These are phyloP conservation scores for Phytophthora citrophthora DNA, from an alignment of 352 stramenopile genomes.

Conservation along the genomic window DNA sequence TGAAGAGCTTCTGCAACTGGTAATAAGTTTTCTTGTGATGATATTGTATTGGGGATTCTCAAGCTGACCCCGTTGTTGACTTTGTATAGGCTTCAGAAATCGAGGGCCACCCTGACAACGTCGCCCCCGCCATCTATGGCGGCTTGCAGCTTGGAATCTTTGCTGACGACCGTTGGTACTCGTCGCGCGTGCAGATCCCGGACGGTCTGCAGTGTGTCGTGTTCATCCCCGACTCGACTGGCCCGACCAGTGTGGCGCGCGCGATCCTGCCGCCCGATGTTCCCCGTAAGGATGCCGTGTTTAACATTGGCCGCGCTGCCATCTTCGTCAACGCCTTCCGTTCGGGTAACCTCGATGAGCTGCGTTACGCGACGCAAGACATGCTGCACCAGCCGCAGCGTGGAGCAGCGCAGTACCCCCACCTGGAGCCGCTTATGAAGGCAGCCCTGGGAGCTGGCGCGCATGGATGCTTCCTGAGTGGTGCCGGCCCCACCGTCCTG, in stretches of 20 bases:
- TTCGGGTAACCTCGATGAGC: conserved; percentile 96
- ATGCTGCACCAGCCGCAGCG: conserved; percentile 97
- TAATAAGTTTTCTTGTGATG: conserved; percentile 14
- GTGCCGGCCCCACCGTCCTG: conserved; percentile 97
- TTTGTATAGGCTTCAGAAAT: conserved; percentile 90
- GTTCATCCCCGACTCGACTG: conserved; percentile 98
- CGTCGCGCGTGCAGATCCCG: conserved; percentile 96
- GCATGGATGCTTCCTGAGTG: conserved; percentile 96
- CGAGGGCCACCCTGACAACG: conserved; percentile 99
- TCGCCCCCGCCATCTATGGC: conserved; percentile 98
- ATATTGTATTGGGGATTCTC: not conserved
- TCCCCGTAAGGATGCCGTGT: conserved; percentile 94
- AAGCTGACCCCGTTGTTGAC: conserved; percentile 10
- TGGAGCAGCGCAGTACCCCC: conserved; percentile 94
- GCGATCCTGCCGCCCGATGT: conserved; percentile 92
- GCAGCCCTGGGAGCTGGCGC: conserved; percentile 94
- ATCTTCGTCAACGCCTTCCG: conserved; percentile 98
- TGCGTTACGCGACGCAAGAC: conserved; percentile 95
- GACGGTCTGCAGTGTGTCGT: conserved; percentile 97
- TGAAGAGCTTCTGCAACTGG: conserved; percentile 97
- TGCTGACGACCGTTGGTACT: conserved; percentile 97
- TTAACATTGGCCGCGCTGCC: conserved; percentile 96
- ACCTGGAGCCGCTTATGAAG: conserved; percentile 97
- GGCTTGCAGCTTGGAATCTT: conserved; percentile 96
- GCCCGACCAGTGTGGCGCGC: conserved; percentile 93